phyloP scores from a whole-genome alignment of 1,284 basidiomycete genomes.

The Apiotrichum sp. region DNA sequence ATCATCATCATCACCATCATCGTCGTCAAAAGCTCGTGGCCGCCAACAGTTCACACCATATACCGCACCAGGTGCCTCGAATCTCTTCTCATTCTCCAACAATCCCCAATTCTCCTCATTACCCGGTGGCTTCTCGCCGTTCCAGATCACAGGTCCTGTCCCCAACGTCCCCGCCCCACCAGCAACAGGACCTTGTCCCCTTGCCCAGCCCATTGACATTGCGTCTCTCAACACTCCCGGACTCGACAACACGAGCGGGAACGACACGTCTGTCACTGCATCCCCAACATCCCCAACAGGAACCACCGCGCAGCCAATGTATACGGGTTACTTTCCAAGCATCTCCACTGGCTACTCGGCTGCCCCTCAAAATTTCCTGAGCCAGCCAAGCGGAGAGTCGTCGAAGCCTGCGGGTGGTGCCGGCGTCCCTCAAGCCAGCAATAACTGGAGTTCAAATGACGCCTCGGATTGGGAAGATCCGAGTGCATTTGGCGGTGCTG shows the following conservation, averaged over 20 bases:
- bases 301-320: neutral
- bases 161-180: neutral
- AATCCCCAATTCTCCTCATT: neutral
- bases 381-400: neutral
- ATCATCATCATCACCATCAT: neutral
- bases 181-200: neutral
- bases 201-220: neutral
- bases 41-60: neutral
- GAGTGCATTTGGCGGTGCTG: neutral
- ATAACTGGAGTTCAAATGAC: neutral
- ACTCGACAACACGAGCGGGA: neutral
- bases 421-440: neutral
- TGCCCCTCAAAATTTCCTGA: neutral
- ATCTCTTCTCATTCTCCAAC: neutral
- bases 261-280: conserved; percentile 4
- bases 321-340: neutral
- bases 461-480: neutral
- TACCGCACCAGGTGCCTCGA: neutral
- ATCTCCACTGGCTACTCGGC: neutral
- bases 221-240: neutral
- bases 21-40: neutral
- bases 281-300: conserved; percentile 1
- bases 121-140: neutral
- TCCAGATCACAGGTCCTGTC: neutral
- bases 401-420: neutral